phyloP scores from a whole-genome alignment of 1,284 basidiomycete species.

The Cutaneotrichosporon cavernicola region DNA sequence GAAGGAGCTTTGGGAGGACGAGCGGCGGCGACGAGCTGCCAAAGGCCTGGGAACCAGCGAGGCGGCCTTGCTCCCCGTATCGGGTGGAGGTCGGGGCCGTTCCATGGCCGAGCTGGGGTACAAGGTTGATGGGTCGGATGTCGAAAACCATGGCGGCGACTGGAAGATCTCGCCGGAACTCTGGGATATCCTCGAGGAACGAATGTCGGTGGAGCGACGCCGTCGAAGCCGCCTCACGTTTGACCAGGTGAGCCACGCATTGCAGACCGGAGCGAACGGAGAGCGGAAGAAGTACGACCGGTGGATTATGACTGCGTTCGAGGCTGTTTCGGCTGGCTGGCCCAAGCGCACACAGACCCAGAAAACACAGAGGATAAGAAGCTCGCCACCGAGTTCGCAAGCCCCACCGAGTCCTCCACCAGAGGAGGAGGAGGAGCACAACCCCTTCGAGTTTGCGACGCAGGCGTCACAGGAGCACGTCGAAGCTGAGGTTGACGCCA shows the following conservation, averaged over 20 bases:
- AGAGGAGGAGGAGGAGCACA: slow-evolving; percentile 30
- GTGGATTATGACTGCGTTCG: slow-evolving; percentile 82
- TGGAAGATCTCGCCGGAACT: slow-evolving; percentile 50
- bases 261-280: slow-evolving; percentile 36
- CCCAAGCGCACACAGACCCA: slow-evolving; percentile 36
- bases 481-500: slow-evolving; percentile 44
- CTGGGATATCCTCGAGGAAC: slow-evolving; percentile 45
- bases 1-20: slow-evolving; percentile 93
- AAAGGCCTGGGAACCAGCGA: slow-evolving; percentile 56
- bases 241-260: slow-evolving; percentile 39
- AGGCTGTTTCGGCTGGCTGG: slow-evolving; percentile 63
- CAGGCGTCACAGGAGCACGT: slow-evolving; percentile 42
- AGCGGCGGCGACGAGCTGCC: slow-evolving; percentile 66
- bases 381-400: slow-evolving; percentile 8
- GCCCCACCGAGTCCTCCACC: slow-evolving; percentile 34
- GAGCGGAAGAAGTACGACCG: slow-evolving; percentile 42
- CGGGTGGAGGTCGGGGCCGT: slow-evolving; percentile 46
- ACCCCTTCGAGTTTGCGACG: slow-evolving; percentile 46
- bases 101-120: slow-evolving; percentile 47
- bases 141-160: slow-evolving; percentile 48
- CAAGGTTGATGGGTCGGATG: slow-evolving; percentile 31
- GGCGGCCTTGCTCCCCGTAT: slow-evolving; percentile 47
- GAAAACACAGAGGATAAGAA: slow-evolving; percentile 19
- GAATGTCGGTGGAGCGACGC: slow-evolving; percentile 53
- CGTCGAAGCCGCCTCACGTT: slow-evolving; percentile 41